Percentiles rank a stretch among this genome's conserved stretches.
These are phyloP conservation scores for Apiospora saccharicola DNA, from an alignment of 2,329 filamentous ascomycete genomes.

Conservation along the genomic window DNA sequence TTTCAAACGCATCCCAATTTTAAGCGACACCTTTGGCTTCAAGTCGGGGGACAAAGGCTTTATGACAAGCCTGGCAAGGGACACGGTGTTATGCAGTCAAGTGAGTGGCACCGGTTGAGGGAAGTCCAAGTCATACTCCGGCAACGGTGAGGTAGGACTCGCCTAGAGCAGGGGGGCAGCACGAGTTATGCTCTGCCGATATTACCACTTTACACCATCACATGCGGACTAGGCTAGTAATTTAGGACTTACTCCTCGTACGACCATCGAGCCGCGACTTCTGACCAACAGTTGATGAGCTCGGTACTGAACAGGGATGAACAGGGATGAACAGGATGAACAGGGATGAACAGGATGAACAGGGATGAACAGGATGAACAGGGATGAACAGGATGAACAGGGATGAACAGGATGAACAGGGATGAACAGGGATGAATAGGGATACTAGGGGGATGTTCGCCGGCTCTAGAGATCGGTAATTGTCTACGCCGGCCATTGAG, in stretches of 20 bases:
- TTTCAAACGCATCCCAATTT: not conserved
- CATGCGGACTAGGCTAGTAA: constrained; percentile 25
- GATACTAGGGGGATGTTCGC: not conserved
- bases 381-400: too few relatives aligned
- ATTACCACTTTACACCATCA: not conserved
- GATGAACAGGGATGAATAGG: too few relatives aligned
- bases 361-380: too few relatives aligned
- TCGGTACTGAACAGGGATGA: not conserved
- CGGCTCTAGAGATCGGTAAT: not conserved
- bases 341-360: too few relatives aligned
- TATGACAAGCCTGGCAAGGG: too few relatives aligned
- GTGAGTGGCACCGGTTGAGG: not conserved
- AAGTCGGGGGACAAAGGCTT: not conserved
- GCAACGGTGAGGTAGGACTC: not conserved
- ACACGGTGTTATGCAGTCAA: not conserved
- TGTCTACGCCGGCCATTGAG: too few relatives aligned
- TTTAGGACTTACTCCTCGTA: constrained; percentile 31
- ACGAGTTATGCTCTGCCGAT: not conserved
- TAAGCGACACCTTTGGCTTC: not conserved
- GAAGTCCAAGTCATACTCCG: not conserved
- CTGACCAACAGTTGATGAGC: constrained; percentile 2
- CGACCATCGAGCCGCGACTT: not conserved
- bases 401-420: too few relatives aligned
- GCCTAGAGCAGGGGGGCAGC: not conserved
- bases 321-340: too few relatives aligned